These are phyloP conservation scores for Parathielavia hyrcaniae DNA, from an alignment of 495 filamentous ascomycete species.

Conservation along the genomic window DNA sequence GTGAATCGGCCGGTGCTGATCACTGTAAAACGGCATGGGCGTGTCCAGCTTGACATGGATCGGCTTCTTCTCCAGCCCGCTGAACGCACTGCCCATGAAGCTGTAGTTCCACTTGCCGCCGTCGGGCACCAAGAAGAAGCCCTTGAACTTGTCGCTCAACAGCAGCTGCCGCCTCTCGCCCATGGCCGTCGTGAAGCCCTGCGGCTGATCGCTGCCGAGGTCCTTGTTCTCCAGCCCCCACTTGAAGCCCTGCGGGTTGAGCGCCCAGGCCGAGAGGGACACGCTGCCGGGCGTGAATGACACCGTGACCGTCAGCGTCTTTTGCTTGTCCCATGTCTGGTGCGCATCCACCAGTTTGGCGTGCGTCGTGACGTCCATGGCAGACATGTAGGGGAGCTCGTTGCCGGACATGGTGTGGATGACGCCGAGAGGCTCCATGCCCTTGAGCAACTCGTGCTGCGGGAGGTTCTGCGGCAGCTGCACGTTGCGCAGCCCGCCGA, in stretches of 20 bases:
- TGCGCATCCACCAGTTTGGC: constrained; percentile 80
- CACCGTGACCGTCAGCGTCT: constrained; percentile 87
- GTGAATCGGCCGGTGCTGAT: constrained; percentile 86
- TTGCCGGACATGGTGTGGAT: constrained; percentile 95
- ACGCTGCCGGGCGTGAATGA: constrained; percentile 98
- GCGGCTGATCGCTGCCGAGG: constrained; percentile 79
- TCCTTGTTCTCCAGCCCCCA: constrained; percentile 98
- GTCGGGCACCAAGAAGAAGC: constrained; percentile 94
- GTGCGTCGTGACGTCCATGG: constrained; percentile 89
- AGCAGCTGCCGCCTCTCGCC: constrained; percentile 93
- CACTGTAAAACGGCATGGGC: constrained; percentile 84
- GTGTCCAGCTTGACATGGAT: constrained; percentile 91
- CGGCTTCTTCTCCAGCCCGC: constrained; percentile 77
- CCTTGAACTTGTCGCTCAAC: constrained; percentile 83
- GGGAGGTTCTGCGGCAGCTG: constrained; percentile 88
- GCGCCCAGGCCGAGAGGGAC: constrained; percentile 83
- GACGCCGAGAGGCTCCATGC: constrained; percentile 85
- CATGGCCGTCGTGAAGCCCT: constrained; percentile 87
- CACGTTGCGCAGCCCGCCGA: constrained; percentile 86
- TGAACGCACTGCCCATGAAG: constrained; percentile 90
- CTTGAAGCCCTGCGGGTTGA: constrained; percentile 87
- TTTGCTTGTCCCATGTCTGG: constrained; percentile 81
- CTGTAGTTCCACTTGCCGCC: constrained; percentile 93
- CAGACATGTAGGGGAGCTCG: constrained; percentile 92
- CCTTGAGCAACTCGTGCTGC: constrained; percentile 83